Conservation (phyloP, 305 asterid genomes). For the Lippia alba region DNA sequence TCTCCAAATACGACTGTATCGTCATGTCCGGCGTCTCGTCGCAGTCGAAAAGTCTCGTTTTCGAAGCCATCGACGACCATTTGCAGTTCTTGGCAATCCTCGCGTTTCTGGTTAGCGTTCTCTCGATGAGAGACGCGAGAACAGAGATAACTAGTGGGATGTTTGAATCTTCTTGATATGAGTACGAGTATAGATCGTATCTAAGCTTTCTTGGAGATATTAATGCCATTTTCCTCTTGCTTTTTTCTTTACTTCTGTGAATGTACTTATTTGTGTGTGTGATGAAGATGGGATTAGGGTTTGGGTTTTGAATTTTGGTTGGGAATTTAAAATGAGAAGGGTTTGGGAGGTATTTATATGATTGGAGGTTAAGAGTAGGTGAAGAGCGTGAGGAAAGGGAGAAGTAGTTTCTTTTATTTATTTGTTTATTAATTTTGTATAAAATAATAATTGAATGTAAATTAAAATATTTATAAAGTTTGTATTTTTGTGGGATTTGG, state of each 20-base stretch:
- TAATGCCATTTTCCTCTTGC: constrained; percentile 43
- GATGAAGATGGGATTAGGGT: constrained; percentile 14
- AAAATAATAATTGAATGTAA: not conserved
- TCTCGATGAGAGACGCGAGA: constrained; percentile 85
- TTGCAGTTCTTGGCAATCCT: constrained; percentile 59
- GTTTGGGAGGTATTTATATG: constrained; percentile 34
- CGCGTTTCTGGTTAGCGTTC: constrained; percentile 72
- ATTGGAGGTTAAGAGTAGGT: constrained; percentile 29
- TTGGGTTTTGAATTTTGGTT: not conserved
- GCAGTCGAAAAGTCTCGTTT: constrained; percentile 68
- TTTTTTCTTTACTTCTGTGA: not conserved
- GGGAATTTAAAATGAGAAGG: constrained; percentile 20
- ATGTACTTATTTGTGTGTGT: too few species aligned
- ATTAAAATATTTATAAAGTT: not conserved
- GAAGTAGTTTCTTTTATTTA: constrained; percentile 30
- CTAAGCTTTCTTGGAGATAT: constrained; percentile 86
- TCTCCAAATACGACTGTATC: constrained; percentile 77
- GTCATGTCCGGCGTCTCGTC: constrained; percentile 82
- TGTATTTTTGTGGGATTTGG: constrained; percentile 37
- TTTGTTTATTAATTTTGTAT: not conserved
- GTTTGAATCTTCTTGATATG: constrained; percentile 55
- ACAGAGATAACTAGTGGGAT: constrained; percentile 85
- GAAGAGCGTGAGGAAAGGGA: constrained; percentile 34
- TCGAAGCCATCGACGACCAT: constrained; percentile 34
- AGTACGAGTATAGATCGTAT: constrained; percentile 68